phyloP scores from a whole-genome alignment of 352 stramenopile genomes.

The Phytopythium cucurbitacearum region DNA sequence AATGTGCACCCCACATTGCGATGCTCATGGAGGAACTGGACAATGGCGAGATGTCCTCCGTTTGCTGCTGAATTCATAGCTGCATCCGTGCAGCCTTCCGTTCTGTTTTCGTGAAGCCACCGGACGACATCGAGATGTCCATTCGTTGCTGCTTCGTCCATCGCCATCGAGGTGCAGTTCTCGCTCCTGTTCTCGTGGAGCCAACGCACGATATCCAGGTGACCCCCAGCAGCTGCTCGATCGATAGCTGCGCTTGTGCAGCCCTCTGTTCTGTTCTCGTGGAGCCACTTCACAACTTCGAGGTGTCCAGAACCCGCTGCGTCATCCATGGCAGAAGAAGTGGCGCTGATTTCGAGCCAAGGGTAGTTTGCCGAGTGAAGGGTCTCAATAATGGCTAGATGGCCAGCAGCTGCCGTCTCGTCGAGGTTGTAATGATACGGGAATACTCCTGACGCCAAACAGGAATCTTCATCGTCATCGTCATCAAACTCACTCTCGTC shows the following conservation, averaged over 20 bases:
- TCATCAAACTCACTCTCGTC: no score
- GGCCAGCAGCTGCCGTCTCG: no score
- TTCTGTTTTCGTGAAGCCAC: neutral
- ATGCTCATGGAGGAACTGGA: neutral
- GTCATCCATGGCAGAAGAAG: conserved; percentile 15
- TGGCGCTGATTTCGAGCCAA: neutral
- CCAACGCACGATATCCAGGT: conserved; percentile 1
- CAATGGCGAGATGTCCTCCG: neutral
- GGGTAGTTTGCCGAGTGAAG: no score
- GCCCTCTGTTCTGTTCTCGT: neutral
- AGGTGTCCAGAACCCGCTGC: conserved; percentile 21
- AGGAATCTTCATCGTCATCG: neutral
- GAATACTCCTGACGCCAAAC: neutral
- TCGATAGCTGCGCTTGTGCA: conserved; percentile 21
- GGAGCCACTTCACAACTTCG: conserved; percentile 19
- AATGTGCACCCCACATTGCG: neutral
- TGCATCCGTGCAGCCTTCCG: neutral
- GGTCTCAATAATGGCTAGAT: no score
- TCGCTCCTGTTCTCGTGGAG: neutral
- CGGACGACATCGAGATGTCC: neutral
- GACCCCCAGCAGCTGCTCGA: conserved; percentile 13
- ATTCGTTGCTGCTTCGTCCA: conserved; percentile 1
- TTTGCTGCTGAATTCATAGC: neutral
- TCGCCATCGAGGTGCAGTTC: neutral
- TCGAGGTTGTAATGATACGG: no score